Base-by-base conservation (phyloP, 345 rosid species). In the Eucalyptus melliodora region DNA sequence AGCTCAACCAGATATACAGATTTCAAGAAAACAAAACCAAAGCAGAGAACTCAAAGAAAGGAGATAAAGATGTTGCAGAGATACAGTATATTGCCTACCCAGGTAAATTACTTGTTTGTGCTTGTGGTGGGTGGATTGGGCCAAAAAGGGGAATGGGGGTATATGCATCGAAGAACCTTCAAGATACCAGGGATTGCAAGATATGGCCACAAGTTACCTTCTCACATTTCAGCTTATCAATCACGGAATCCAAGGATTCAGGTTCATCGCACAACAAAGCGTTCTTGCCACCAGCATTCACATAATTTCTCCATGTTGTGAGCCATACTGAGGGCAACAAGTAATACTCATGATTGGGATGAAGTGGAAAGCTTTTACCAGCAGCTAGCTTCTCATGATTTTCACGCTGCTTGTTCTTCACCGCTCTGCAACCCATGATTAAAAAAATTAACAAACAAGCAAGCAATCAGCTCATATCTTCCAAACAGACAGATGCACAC, bases 251-350 rank as follows among this genome's bases (percentile, higher is more conserved):
- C 82, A 98, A 95, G 92, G 89, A 89, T 91, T 96, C 97, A 92
- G 99, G 99, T 92, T 95, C 95, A 90, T 86, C 55, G 37, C 92
- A 91, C 86, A 96, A 93, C 86, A 96, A 93, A 89, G 87, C 88
- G 92, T 92, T 96, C 94, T 96, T 97, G 62, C 97, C 95, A 90
- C 94, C 94, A 87, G 95, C 91, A 94, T 90, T 93, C 67, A 97
- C 92, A 89, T 96, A 98, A 92, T 90, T 95, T 93, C 96, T 97
- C 99, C 99, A 98, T 85, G 90, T 94, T 90, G 93, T 89, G 89
- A 98, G 93, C 99, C 99, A 98, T 16, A 92, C 90, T 59, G 99
- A 93, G 65, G 99, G 97, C 88, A 98, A 91, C 93, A 98, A 91
- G 92, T 93, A 97, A 92, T 98, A 96, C 87, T 37, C 93, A 95